Evolutionary conservation across 2,329 filamentous ascomycete genomes (phyloP).

Genomic region (Ophiognomonia clavigignenti-juglandacearum): DNA sequence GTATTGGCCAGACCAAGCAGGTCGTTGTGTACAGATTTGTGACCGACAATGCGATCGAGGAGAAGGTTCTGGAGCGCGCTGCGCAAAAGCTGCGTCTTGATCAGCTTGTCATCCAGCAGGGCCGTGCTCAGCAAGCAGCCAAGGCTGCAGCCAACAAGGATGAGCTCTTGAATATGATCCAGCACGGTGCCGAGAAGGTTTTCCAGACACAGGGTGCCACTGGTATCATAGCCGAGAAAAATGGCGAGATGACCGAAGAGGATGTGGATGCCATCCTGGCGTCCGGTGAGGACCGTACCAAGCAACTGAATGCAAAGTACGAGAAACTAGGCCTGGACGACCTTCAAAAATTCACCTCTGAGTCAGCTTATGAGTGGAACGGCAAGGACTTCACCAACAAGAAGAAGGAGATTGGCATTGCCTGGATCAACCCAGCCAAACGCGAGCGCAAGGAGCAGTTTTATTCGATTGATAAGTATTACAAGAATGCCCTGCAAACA

Average conservation of each 20-base stretch:
- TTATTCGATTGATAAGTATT: conserved; percentile 99
- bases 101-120: conserved; percentile 96
- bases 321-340: conserved; percentile 97
- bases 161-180: conserved; percentile 95
- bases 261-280: conserved; percentile 87
- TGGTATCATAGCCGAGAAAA: conserved; percentile 54
- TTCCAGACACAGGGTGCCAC: conserved; percentile 70
- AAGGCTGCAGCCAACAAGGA: conserved; percentile 95
- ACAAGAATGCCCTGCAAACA: conserved; percentile 80
- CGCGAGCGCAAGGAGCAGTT: conserved; percentile 97
- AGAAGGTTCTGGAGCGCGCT: conserved; percentile 94
- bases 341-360: conserved; percentile 93
- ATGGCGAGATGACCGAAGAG: conserved; percentile 68
- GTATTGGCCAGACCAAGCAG: conserved; percentile 98
- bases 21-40: conserved; percentile 95
- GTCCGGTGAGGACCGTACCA: conserved; percentile 83
- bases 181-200: conserved; percentile 94
- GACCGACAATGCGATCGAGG: conserved; percentile 96
- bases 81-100: conserved; percentile 95
- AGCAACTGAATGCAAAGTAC: conserved; percentile 86
- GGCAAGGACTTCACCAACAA: conserved; percentile 89
- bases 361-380: conserved; percentile 98
- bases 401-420: conserved; percentile 88
- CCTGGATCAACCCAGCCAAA: conserved; percentile 97
- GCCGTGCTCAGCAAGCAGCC: conserved; percentile 81